Percentiles rank a stretch among this genome's conserved stretches.
Conservation (phyloP, 2,329 filamentous ascomycete species). For the Rhynchosporium agropyri region DNA sequence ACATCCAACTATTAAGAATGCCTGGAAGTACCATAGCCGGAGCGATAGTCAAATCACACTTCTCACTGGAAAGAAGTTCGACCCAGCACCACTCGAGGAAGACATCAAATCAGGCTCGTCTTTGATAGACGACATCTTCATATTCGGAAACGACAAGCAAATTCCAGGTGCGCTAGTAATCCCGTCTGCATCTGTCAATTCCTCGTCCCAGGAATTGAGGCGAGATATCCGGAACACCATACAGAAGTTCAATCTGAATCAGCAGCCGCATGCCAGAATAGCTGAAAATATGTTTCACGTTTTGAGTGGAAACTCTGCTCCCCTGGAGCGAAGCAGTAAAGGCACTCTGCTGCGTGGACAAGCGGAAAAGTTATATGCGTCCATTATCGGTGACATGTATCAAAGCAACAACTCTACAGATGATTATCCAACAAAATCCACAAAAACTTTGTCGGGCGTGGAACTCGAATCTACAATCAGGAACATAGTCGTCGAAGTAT, state of each 20-base stretch:
- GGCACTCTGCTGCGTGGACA: slow-evolving; percentile 57
- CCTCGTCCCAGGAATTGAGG: slow-evolving; percentile 46
- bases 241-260: slow-evolving; percentile 51
- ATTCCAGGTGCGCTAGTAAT: slow-evolving; percentile 59
- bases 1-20: slow-evolving; percentile 53
- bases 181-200: slow-evolving; percentile 45
- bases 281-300: slow-evolving; percentile 53
- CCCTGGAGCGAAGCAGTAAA: slow-evolving; percentile 63
- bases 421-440: not conserved
- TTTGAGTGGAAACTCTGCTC: slow-evolving; percentile 35
- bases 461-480: slow-evolving; percentile 37
- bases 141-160: slow-evolving; percentile 61
- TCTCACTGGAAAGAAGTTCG: slow-evolving; percentile 69
- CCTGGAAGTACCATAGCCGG: slow-evolving; percentile 65
- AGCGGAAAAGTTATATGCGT: slow-evolving; percentile 53
- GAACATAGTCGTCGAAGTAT: slow-evolving; percentile 41
- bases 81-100: slow-evolving; percentile 63
- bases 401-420: slow-evolving; percentile 10
- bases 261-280: slow-evolving; percentile 55
- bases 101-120: slow-evolving; percentile 50
- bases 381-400: slow-evolving; percentile 53
- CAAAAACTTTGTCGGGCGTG: not conserved
- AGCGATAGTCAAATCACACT: slow-evolving; percentile 64
- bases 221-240: slow-evolving; percentile 48
- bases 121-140: slow-evolving; percentile 56